Base-by-base conservation (phyloP, 352 stramenopile species). In the Globisporangium irregulare region DNA sequence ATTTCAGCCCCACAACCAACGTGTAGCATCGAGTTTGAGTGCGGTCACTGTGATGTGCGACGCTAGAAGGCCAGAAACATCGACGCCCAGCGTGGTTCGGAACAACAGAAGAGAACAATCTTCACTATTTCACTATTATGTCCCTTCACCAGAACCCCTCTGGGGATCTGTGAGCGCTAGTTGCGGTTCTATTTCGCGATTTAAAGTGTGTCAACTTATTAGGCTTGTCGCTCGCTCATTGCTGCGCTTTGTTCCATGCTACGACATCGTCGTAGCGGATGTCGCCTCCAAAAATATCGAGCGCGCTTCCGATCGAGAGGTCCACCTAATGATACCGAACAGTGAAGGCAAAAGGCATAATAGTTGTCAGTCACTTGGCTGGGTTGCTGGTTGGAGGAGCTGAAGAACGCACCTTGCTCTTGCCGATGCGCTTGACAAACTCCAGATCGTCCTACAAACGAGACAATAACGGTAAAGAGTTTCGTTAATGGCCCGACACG, bases 291-390 rank as follows among this genome's bases (percentile, higher is more conserved):
- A 99, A 99, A 64, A 98, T 98, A 84, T 99, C 96, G 41, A 99
- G 83, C 1, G 97, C 97, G 76, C 95, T 99, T 18, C 97, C 97
- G 73, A 99, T 98, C 6, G 97, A 99, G n/a, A 99, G 84, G 73
- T 99, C 97, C 25, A 99, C 96, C 78, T 88, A 18, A 8, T 6
- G n/a, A 9, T 50, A n/a, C 15, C 1, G 22, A 50, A 22, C 15
- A 20, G 18, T 50, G 5, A 22, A 22, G 15, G 6, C 3, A 50
- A 50, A 5, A 50, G 43, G 1, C 4, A 50, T 1, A 50, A 10
- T 10, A 50, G 43, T 10, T 18, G 15, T 50, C 43, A 50, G 43
- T n/a, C 18, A 15, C 43, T 50, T 10, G 15, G 4, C n/a, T 9
- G 18, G 43, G 5, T 50, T 50, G 43, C 5, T 50, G 15, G 18